These are phyloP conservation scores for Kodamaea suecica DNA, from an alignment of 1,139 yeast genomes.

Conservation along the genomic window DNA sequence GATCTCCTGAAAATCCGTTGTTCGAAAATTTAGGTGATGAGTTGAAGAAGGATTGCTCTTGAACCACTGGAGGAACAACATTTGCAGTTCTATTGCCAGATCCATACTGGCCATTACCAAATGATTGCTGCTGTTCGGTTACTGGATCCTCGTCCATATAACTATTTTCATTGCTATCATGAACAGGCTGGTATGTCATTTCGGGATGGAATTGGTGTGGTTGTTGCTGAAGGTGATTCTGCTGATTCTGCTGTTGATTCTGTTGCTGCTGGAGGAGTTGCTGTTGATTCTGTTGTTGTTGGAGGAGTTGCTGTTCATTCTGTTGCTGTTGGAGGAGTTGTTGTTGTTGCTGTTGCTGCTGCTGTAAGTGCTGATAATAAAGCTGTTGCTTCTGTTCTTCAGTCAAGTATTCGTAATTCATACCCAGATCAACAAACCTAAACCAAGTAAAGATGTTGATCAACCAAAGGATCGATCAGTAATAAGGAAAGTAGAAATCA, in stretches of 20 bases:
- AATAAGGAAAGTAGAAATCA: too few species aligned
- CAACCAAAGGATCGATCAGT: not conserved
- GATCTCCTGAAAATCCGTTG: slow-evolving; percentile 17
- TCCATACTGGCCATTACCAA: too few species aligned
- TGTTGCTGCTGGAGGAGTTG: slow-evolving; percentile 13
- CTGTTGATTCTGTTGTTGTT: slow-evolving; percentile 15
- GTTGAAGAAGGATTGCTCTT: slow-evolving; percentile 11
- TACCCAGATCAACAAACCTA: slow-evolving; percentile 8
- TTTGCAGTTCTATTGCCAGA: too few species aligned
- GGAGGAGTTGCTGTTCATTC: slow-evolving; percentile 12
- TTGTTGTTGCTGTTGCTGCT: slow-evolving; percentile 15
- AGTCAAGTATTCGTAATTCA: slow-evolving; percentile 33
- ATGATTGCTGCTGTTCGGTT: too few species aligned
- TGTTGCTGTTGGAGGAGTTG: slow-evolving; percentile 14
- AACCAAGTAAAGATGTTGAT: too few species aligned
- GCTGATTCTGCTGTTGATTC: slow-evolving; percentile 15
- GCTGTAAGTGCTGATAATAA: slow-evolving; percentile 24
- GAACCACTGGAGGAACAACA: slow-evolving; percentile 10
- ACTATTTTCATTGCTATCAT: slow-evolving; percentile 28
- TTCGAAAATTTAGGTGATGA: slow-evolving; percentile 29
- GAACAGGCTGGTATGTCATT: slow-evolving; percentile 13
- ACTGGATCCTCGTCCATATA: slow-evolving; percentile 46
- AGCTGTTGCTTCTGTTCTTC: slow-evolving; percentile 37
- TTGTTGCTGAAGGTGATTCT: slow-evolving; percentile 13
- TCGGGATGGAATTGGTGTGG: slow-evolving; percentile 12